phyloP scores from a whole-genome alignment of 495 filamentous ascomycete genomes.

The Staphylotrichum tortipilum region DNA sequence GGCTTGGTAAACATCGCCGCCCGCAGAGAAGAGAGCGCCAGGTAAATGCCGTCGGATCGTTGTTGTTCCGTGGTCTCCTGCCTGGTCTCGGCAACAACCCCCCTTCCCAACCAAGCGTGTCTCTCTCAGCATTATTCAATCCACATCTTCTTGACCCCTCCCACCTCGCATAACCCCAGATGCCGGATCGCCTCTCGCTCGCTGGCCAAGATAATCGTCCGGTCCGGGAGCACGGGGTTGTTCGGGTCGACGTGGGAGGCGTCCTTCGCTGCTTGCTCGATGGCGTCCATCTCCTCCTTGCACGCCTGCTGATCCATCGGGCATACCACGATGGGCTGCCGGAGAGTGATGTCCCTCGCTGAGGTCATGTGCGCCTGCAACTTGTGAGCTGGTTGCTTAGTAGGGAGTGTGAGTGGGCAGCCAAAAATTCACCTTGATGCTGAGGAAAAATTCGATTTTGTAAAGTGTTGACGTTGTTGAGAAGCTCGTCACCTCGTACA shows the following conservation, averaged over 20 bases:
- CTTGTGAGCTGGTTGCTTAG: conserved; percentile 13
- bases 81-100: too few relatives aligned
- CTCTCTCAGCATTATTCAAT: conserved; percentile 59
- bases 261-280: conserved; percentile 89
- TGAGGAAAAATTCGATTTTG: conserved; percentile 95
- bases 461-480: conserved; percentile 91
- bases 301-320: conserved; percentile 91
- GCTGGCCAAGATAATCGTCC: conserved; percentile 66
- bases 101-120: neutral
- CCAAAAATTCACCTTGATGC: conserved; percentile 64
- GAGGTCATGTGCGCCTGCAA: conserved; percentile 79
- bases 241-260: conserved; percentile 76
- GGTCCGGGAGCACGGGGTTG: conserved; percentile 80
- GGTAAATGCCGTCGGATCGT: neutral
- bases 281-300: conserved; percentile 97
- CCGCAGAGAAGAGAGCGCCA: too few relatives aligned
- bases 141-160: conserved; percentile 74
- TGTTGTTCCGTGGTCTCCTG: neutral
- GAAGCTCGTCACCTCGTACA: conserved; percentile 81
- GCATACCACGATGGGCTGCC: conserved; percentile 92
- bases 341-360: conserved; percentile 79
- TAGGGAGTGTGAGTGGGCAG: neutral
- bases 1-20: too few relatives aligned
- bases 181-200: conserved; percentile 68
- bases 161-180: conserved; percentile 78